Evolutionary conservation across 2,329 filamentous ascomycete species (phyloP).

Genomic region (Cephalotrichum gorgonifer): DNA sequence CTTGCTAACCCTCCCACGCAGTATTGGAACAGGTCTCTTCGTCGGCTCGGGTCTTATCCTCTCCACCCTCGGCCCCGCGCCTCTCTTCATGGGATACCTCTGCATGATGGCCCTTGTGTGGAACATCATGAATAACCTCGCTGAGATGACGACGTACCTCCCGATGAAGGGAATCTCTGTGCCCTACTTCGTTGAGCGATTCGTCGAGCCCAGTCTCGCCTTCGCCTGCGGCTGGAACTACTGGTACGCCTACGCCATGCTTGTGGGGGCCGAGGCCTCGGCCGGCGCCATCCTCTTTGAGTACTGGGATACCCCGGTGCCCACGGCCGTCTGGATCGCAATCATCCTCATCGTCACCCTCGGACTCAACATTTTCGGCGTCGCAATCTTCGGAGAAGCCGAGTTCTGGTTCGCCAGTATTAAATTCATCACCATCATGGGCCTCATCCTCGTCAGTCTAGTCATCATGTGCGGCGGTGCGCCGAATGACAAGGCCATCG

Average conservation of each 20-base stretch:
- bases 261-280: constrained; percentile 46
- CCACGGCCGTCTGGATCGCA: constrained; percentile 48
- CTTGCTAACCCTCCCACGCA: constrained; percentile 12
- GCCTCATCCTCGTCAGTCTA: constrained; percentile 44
- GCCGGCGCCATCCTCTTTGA: constrained; percentile 48
- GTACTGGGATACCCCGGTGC: constrained; percentile 46
- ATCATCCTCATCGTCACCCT: constrained; percentile 44
- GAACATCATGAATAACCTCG: constrained; percentile 43
- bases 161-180: constrained; percentile 46
- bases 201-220: constrained; percentile 42
- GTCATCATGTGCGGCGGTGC: constrained; percentile 47
- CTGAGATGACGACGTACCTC: constrained; percentile 44
- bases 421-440: constrained; percentile 49
- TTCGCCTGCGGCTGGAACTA: constrained; percentile 52
- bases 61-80: constrained; percentile 48
- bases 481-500: constrained; percentile 34
- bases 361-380: constrained; percentile 44
- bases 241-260: constrained; percentile 50
- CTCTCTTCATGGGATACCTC: constrained; percentile 59
- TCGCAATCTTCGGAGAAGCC: constrained; percentile 48
- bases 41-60: constrained; percentile 50
- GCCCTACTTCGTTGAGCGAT: constrained; percentile 44
- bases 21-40: constrained; percentile 55
- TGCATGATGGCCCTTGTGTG: constrained; percentile 44
- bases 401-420: constrained; percentile 52